Percentiles rank a stretch among this genome's conserved stretches.
Conservation (phyloP, 768 basidiomycete species). For the Saitozyma sp. region DNA sequence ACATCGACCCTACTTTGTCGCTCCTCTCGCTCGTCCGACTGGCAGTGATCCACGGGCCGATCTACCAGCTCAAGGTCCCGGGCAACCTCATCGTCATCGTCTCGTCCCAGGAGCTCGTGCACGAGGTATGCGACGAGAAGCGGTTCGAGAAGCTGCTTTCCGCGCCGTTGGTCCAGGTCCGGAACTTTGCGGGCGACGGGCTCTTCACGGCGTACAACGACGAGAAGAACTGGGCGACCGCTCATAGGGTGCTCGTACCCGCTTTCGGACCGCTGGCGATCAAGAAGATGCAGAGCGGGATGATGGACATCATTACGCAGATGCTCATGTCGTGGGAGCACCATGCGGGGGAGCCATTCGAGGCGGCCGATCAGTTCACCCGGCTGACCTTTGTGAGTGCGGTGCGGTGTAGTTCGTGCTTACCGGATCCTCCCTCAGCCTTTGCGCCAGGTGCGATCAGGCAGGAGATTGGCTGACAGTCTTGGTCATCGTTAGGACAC, state of each 20-base stretch:
- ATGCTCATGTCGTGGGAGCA: slow-evolving; percentile 29
- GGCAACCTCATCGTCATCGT: neutral
- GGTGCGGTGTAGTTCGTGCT: too few relatives aligned
- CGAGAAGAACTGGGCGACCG: slow-evolving; percentile 56
- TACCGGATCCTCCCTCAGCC: neutral
- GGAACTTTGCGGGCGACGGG: slow-evolving; percentile 24
- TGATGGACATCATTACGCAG: slow-evolving; percentile 58
- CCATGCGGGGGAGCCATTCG: neutral
- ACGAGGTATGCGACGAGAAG: neutral
- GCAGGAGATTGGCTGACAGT: neutral
- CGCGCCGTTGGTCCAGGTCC: neutral
- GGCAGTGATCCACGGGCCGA: too few relatives aligned
- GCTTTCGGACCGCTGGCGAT: slow-evolving; percentile 57
- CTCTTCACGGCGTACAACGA: slow-evolving; percentile 53
- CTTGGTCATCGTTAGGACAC: slow-evolving; percentile 35
- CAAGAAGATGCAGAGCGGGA: slow-evolving; percentile 58
- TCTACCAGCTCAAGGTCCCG: neutral
- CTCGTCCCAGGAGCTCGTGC: neutral
- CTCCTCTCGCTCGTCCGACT: too few relatives aligned
- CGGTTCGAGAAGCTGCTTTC: neutral
- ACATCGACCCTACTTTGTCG: too few relatives aligned
- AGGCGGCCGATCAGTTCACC: too few relatives aligned
- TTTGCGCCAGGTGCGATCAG: neutral
- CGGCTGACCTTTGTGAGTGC: too few relatives aligned
- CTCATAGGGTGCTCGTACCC: slow-evolving; percentile 55